Conservation (phyloP, 306 rosid species). For the Corylus heterophylla region DNA sequence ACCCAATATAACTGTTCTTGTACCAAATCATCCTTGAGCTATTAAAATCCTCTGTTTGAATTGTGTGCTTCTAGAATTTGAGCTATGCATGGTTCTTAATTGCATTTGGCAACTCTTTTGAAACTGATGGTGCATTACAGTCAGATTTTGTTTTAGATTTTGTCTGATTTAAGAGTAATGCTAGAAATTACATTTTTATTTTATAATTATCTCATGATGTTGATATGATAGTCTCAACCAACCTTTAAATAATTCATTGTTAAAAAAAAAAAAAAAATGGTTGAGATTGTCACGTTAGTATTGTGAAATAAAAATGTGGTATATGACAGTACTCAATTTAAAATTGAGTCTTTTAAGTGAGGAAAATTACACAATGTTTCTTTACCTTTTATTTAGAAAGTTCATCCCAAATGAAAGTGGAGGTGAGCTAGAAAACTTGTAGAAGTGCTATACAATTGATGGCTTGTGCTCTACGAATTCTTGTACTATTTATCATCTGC, state of each 20-base stretch:
- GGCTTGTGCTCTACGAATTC: not conserved
- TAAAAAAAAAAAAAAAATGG: no score
- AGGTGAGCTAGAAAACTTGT: not conserved
- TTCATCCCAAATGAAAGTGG: not conserved
- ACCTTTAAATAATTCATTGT: no score
- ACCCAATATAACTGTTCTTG: constrained; percentile 5
- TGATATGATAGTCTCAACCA: no score
- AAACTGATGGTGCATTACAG: not conserved
- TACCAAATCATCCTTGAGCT: constrained; percentile 12
- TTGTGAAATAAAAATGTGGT: no score
- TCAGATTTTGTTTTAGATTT: not conserved
- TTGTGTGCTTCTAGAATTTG: constrained; percentile 6
- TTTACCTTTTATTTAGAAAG: not conserved
- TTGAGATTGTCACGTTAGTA: no score
- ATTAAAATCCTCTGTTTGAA: not conserved
- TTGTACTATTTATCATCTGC: not conserved
- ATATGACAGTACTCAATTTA: no score
- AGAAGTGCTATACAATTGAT: not conserved
- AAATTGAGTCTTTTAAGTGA: not conserved
- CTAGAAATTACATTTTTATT: no score
- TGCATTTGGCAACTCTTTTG: constrained; percentile 6
- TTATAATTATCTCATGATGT: no score
- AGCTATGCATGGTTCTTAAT: not conserved
- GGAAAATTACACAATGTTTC: not conserved
- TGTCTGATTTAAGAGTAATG: no score